Conservation (phyloP, 148 eudicot species). For the Chenopodium suecicum region DNA sequence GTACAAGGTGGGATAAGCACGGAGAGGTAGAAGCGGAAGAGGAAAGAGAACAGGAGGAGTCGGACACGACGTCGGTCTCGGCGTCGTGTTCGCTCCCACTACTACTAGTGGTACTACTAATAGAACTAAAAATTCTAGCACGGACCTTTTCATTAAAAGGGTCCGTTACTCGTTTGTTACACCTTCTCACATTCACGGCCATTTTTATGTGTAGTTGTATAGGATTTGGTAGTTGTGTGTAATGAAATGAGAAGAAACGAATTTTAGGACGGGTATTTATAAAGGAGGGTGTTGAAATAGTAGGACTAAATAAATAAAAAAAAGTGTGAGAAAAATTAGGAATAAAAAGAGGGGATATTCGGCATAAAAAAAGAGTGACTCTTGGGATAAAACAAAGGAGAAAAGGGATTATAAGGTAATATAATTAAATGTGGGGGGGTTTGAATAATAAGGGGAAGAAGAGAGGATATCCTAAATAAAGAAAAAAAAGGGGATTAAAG, state of each 20-base stretch:
- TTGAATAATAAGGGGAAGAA: no score
- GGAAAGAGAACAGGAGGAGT: constrained; percentile 29
- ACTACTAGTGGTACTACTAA: constrained; percentile 31
- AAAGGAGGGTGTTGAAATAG: not conserved
- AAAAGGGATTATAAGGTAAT: constrained; percentile 16
- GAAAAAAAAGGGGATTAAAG: not conserved
- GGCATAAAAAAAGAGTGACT: constrained; percentile 21
- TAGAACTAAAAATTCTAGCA: constrained; percentile 44
- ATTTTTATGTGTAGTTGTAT: constrained; percentile 22
- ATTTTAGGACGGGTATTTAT: not conserved
- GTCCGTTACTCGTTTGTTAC: constrained; percentile 39
- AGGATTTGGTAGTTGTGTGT: not conserved
- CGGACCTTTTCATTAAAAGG: constrained; percentile 53
- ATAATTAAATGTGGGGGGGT: not conserved
- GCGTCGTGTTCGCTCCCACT: constrained; percentile 75
- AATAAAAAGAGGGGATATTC: constrained; percentile 23
- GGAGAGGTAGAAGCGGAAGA: constrained; percentile 20
- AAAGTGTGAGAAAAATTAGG: not conserved
- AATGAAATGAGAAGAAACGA: not conserved
- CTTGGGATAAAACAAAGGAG: constrained; percentile 23
- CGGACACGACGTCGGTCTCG: constrained; percentile 34
- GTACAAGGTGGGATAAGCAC: constrained; percentile 53
- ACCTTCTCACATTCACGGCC: constrained; percentile 33
- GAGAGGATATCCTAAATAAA: no score
- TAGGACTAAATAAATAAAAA: not conserved